Evolutionary conservation across 179 eudicot species (phyloP), one percentile per base, ranked within the genome.

Genomic region (Carnegiea gigantea): DNA sequence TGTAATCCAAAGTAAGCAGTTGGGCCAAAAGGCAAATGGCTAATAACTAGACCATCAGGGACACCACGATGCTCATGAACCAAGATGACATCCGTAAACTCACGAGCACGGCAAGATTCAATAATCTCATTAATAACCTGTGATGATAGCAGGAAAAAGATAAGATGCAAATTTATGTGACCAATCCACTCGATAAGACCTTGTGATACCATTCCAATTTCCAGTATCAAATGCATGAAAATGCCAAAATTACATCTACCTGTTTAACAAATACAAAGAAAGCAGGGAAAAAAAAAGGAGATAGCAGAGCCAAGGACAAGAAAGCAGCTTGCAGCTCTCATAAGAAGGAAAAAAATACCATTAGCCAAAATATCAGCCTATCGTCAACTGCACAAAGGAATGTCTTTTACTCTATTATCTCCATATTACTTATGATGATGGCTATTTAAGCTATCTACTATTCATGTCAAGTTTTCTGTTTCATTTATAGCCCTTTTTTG

Each of bases 1-100:
- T 85, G 88, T 78, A 96, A 85, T 77, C 93, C 91, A 88, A 96
- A 94, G 86, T 96, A 94, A 20, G 98, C 99, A 83, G 99, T 96
- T 84, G 99, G 99, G 77, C 99, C 99, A 86, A 84, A 92, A 75
- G 99, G 99, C 73, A 96, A 87, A 89, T 94, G 99, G 79, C 91
- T 89, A 59, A 96, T 89, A 76, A 90, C 86, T 77, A 96, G 80
- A 59, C 94, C 93, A 88, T 94, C 98, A 46, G 99, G 99, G 77
- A 92, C 93, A 83, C 99, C 99, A 82, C 99, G 99, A 84, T 92
- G 94, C 86, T 96, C 99, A 86, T 96, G 94, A 83, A 96, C 95
- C 79, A 94, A 88, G 38, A 96, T 86, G 76, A 96, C 92, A 86
- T 96, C 98, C 14, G 99, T 90, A 64, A 92, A 92, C 54, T 91